phyloP scores from a whole-genome alignment of 2,329 filamentous ascomycete genomes.

The Xylariaceae sp. region DNA sequence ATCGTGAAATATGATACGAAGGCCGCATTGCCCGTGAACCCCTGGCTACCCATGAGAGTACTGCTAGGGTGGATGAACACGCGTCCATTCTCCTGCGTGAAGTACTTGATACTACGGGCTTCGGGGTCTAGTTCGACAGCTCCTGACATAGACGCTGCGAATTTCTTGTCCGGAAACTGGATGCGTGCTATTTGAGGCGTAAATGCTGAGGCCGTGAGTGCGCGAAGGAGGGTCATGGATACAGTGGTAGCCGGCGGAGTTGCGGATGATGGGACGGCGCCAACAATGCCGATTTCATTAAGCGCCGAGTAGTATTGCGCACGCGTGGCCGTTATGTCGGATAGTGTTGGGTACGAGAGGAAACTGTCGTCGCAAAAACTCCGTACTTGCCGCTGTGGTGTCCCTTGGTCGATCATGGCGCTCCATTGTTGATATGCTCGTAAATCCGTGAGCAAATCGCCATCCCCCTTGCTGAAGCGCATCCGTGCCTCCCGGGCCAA shows the following conservation, averaged over 20 bases:
- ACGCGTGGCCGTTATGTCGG: conserved; percentile 81
- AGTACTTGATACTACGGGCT: conserved; percentile 87
- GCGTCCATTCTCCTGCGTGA: conserved; percentile 74
- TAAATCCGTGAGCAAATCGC: conserved; percentile 84
- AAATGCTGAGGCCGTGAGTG: conserved; percentile 67
- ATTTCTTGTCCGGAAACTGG: conserved; percentile 93
- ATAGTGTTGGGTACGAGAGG: conserved; percentile 74
- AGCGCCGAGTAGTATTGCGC: conserved; percentile 81
- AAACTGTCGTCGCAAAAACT: conserved; percentile 82
- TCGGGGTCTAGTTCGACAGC: conserved; percentile 92
- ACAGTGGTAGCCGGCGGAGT: conserved; percentile 18
- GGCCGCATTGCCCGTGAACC: conserved; percentile 65
- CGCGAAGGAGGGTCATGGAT: conserved; percentile 54
- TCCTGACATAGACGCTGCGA: conserved; percentile 77
- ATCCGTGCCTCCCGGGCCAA: conserved; percentile 71
- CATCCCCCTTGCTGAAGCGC: conserved; percentile 69
- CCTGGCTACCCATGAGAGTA: conserved; percentile 76
- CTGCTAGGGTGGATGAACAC: conserved; percentile 92
- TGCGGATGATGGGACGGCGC: conserved; percentile 31
- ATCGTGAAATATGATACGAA: conserved; percentile 90
- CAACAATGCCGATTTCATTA: conserved; percentile 72
- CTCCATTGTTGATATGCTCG: conserved; percentile 80
- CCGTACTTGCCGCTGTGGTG: conserved; percentile 58
- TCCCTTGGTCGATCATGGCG: conserved; percentile 53
- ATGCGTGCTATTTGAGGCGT: conserved; percentile 87